Evolutionary conservation across 345 rosid genomes (phyloP).

Genomic region (Corchorus capsularis): DNA sequence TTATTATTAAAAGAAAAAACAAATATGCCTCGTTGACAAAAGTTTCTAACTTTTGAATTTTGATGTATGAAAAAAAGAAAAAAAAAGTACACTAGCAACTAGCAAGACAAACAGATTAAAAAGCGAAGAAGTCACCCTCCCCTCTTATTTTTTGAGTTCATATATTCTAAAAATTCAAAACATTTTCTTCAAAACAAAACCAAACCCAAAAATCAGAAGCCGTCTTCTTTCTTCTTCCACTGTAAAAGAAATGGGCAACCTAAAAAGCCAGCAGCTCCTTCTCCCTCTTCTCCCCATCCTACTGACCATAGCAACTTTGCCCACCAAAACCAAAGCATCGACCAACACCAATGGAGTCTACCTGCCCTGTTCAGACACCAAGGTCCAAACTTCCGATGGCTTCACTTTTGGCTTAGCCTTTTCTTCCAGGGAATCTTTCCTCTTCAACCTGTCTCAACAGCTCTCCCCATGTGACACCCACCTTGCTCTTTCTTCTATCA

Average conservation of each 20-base stretch:
- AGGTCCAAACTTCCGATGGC: constrained; percentile 67
- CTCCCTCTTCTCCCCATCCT: background rate
- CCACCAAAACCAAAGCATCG: background rate
- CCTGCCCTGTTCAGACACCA: constrained; percentile 77
- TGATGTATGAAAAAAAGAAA: background rate
- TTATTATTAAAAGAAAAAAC: no score
- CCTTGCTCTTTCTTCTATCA: constrained; percentile 53
- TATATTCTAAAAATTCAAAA: background rate
- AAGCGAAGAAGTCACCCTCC: background rate
- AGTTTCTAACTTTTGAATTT: no score
- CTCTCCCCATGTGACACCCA: constrained; percentile 84
- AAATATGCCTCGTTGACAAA: background rate
- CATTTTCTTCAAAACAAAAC: background rate
- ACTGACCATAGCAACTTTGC: background rate
- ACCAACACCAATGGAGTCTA: constrained; percentile 45
- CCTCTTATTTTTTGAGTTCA: background rate
- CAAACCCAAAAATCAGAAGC: background rate
- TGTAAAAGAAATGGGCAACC: background rate
- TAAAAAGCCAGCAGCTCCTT: background rate
- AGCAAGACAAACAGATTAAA: background rate
- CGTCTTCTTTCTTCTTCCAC: background rate
- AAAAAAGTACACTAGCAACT: no score
- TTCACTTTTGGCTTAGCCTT: constrained; percentile 81
- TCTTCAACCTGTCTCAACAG: constrained; percentile 44
- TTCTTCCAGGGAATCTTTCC: constrained; percentile 57